These are phyloP conservation scores for Talaromyces amestolkiae DNA, from an alignment of 2,329 filamentous ascomycete species.

Conservation along the genomic window DNA sequence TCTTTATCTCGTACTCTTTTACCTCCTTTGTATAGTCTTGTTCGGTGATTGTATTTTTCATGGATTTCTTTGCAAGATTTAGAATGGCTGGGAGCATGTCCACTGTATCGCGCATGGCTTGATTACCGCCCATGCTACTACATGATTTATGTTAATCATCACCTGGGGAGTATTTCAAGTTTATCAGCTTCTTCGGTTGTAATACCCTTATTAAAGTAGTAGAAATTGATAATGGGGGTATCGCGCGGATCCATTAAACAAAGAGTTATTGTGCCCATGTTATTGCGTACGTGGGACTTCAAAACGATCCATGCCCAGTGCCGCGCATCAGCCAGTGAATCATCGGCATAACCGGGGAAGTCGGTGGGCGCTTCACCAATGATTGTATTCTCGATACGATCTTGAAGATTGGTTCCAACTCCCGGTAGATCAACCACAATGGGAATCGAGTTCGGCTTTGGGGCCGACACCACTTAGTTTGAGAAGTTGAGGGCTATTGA, in stretches of 20 bases:
- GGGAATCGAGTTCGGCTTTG: conserved; percentile 30
- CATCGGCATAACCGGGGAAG: conserved; percentile 44
- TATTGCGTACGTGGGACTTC: conserved; percentile 63
- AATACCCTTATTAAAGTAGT: conserved; percentile 51
- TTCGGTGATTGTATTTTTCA: too few relatives aligned
- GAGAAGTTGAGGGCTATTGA: conserved; percentile 56
- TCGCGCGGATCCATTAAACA: conserved; percentile 62
- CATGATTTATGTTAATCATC: too few relatives aligned
- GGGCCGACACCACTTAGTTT: conserved; percentile 61
- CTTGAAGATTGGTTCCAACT: conserved; percentile 43
- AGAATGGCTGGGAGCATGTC: too few relatives aligned
- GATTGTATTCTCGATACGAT: conserved; percentile 47
- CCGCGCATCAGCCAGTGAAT: conserved; percentile 37
- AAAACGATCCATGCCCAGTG: conserved; percentile 52
- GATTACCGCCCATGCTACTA: too few relatives aligned
- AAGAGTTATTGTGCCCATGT: conserved; percentile 61
- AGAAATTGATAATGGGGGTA: conserved; percentile 61
- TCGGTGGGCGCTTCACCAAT: conserved; percentile 43
- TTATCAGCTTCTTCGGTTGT: conserved; percentile 42
- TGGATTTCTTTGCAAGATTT: too few relatives aligned
- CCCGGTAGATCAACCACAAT: conserved; percentile 25
- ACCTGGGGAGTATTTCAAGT: too few relatives aligned
- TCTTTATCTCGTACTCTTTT: too few relatives aligned
- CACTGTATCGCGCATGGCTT: too few relatives aligned
- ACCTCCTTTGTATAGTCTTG: too few relatives aligned